Percentiles rank a stretch among this genome's conserved stretches.
These are phyloP conservation scores for Didymella pinodella DNA, from an alignment of 2,329 filamentous ascomycete species.

Conservation along the genomic window DNA sequence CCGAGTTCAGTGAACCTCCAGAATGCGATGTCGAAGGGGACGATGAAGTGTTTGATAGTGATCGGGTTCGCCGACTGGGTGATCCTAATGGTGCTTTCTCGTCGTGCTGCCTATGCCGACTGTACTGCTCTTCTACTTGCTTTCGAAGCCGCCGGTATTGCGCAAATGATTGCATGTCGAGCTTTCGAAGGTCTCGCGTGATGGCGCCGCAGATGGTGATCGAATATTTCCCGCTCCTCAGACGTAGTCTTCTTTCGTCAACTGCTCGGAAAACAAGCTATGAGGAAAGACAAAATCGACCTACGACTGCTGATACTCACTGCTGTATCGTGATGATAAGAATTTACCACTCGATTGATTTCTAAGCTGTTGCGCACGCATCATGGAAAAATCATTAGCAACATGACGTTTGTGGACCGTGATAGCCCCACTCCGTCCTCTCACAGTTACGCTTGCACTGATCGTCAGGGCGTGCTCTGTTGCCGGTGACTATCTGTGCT, in stretches of 20 bases:
- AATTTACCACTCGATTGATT: background rate
- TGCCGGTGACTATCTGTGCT: background rate
- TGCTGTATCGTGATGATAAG: background rate
- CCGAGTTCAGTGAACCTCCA: background rate
- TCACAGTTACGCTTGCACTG: background rate
- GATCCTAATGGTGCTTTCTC: constrained; percentile 5
- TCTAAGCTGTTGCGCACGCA: constrained; percentile 14
- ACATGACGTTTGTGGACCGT: constrained; percentile 16
- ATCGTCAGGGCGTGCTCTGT: constrained; percentile 8
- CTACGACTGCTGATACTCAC: background rate
- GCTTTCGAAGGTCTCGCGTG: background rate
- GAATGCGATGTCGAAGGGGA: constrained; percentile 2
- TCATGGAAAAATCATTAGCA: constrained; percentile 14
- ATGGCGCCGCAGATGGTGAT: background rate
- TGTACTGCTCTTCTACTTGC: constrained; percentile 22
- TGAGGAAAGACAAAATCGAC: background rate
- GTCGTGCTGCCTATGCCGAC: constrained; percentile 9
- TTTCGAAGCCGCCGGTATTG: constrained; percentile 35
- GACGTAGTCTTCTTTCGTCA: background rate
- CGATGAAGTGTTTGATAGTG: background rate
- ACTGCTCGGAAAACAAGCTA: background rate
- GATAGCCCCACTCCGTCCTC: constrained; percentile 4
- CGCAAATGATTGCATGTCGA: constrained; percentile 37
- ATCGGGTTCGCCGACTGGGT: background rate
- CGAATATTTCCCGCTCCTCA: background rate